Evolutionary conservation across 768 basidiomycete genomes (phyloP).

Genomic region (Sutorius australiensis): DNA sequence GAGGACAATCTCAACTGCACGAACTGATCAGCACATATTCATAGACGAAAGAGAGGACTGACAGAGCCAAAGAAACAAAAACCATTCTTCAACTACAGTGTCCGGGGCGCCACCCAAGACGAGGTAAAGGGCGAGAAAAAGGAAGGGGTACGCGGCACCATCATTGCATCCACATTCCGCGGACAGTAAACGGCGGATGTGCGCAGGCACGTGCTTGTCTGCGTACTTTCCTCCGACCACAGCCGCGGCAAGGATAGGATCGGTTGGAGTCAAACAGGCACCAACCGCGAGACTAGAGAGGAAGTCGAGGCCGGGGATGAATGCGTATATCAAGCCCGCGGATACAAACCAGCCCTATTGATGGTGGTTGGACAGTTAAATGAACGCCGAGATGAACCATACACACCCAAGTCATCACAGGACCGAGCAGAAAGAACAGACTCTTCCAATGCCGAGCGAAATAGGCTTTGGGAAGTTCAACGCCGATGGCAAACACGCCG

Average conservation of each 20-base stretch:
- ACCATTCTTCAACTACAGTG: conserved; percentile 81
- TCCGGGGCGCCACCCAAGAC: conserved; percentile 60
- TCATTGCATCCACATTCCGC: conserved; percentile 93
- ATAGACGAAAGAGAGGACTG: conserved; percentile 30
- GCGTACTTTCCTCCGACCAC: conserved; percentile 96
- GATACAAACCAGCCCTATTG: conserved; percentile 90
- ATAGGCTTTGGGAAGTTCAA: conserved; percentile 95
- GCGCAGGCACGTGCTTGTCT: conserved; percentile 92
- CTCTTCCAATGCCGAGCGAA: conserved; percentile 92
- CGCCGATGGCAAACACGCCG: conserved; percentile 96
- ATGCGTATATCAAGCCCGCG: conserved; percentile 84
- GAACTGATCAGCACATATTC: conserved; percentile 2
- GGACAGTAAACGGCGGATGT: conserved; percentile 62
- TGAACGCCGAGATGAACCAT: neutral
- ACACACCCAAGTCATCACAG: conserved; percentile 82
- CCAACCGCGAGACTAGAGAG: conserved; percentile 86
- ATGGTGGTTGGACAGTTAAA: conserved; percentile 3
- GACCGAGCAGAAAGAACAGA: conserved; percentile 75
- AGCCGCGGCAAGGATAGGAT: conserved; percentile 34
- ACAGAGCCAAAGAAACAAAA: conserved; percentile 84
- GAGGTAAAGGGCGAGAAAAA: conserved; percentile 87
- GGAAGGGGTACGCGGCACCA: conserved; percentile 93
- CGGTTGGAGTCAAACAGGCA: conserved; percentile 88
- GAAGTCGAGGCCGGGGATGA: conserved; percentile 88
- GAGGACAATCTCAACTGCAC: conserved; percentile 70